Evolutionary conservation across 1,139 yeast species (phyloP).

Genomic region (Protomyces gravidus): DNA sequence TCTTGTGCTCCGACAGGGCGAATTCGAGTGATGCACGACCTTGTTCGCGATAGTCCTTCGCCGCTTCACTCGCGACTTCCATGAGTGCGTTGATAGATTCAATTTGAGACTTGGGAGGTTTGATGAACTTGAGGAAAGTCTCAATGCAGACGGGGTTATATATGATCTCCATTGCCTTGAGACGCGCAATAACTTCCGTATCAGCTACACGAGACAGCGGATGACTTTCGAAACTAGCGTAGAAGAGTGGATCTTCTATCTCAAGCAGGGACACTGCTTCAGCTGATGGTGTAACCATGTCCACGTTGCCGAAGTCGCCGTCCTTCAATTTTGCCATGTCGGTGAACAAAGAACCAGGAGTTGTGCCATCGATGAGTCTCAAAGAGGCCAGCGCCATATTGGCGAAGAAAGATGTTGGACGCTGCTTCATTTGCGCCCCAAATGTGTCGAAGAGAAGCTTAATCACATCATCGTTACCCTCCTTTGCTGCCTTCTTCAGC

Average conservation of each 20-base stretch:
- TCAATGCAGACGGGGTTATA: slow-evolving; percentile 80
- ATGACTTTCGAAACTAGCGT: slow-evolving; percentile 73
- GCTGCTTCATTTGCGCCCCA: slow-evolving; percentile 63
- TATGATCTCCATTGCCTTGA: slow-evolving; percentile 82
- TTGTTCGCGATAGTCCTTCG: slow-evolving; percentile 83
- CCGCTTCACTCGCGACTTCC: slow-evolving; percentile 93
- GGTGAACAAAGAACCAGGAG: slow-evolving; percentile 65
- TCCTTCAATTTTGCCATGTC: slow-evolving; percentile 87
- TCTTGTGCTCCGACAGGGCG: slow-evolving; percentile 89
- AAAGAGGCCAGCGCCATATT: slow-evolving; percentile 74
- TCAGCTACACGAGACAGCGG: slow-evolving; percentile 84
- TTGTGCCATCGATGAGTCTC: slow-evolving; percentile 75
- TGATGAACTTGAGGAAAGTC: slow-evolving; percentile 67
- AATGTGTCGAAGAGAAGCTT: slow-evolving; percentile 81
- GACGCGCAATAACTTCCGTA: slow-evolving; percentile 64
- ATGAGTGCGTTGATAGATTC: slow-evolving; percentile 88
- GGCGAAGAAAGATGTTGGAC: slow-evolving; percentile 73
- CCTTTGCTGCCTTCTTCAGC: slow-evolving; percentile 39
- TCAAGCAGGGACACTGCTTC: slow-evolving; percentile 31
- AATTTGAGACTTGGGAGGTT: slow-evolving; percentile 77
- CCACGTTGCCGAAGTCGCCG: slow-evolving; percentile 40
- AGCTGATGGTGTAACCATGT: slow-evolving; percentile 28
- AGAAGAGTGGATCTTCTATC: slow-evolving; percentile 62
- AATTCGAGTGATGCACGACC: slow-evolving; percentile 91
- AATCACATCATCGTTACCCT: slow-evolving; percentile 52